These are phyloP conservation scores for Inonotus hispidus DNA, from an alignment of 1,284 basidiomycete genomes.

Conservation along the genomic window DNA sequence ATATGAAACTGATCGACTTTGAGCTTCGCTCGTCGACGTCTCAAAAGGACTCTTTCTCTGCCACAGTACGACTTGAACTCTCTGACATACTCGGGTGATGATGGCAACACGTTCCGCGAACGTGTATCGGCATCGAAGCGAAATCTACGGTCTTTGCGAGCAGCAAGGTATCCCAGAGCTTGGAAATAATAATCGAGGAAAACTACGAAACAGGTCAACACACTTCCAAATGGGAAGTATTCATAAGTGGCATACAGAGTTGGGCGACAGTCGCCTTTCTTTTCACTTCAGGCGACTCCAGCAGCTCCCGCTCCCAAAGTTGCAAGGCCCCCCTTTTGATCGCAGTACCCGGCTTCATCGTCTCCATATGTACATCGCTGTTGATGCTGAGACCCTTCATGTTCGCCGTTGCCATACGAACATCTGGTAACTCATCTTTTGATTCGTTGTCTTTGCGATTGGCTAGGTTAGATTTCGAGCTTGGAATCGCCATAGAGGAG, in stretches of 20 bases:
- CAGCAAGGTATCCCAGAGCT: slow-evolving; percentile 79
- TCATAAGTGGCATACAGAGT: slow-evolving; percentile 63
- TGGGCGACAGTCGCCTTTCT: slow-evolving; percentile 94
- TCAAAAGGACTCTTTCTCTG: slow-evolving; percentile 85
- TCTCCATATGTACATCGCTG: slow-evolving; percentile 21
- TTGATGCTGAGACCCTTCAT: slow-evolving; percentile 27
- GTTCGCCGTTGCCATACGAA: slow-evolving; percentile 64
- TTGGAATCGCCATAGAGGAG: neutral
- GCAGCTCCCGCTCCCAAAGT: slow-evolving; percentile 79
- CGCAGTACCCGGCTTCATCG: slow-evolving; percentile 33
- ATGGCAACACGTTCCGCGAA: slow-evolving; percentile 50
- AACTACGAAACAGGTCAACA: slow-evolving; percentile 41
- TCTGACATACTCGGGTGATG: slow-evolving; percentile 58
- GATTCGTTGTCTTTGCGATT: neutral
- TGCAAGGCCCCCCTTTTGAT: slow-evolving; percentile 51
- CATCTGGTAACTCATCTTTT: slow-evolving; percentile 36
- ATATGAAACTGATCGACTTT: slow-evolving; percentile 90
- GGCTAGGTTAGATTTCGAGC: neutral
- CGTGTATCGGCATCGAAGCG: slow-evolving; percentile 82
- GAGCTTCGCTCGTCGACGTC: slow-evolving; percentile 82
- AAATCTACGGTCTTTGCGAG: slow-evolving; percentile 76
- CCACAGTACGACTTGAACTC: slow-evolving; percentile 91
- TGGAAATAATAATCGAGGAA: slow-evolving; percentile 96
- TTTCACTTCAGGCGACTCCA: slow-evolving; percentile 81
- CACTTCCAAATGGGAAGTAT: neutral